Conservation (phyloP, 768 basidiomycete genomes). For the Pleurotus eryngii region DNA sequence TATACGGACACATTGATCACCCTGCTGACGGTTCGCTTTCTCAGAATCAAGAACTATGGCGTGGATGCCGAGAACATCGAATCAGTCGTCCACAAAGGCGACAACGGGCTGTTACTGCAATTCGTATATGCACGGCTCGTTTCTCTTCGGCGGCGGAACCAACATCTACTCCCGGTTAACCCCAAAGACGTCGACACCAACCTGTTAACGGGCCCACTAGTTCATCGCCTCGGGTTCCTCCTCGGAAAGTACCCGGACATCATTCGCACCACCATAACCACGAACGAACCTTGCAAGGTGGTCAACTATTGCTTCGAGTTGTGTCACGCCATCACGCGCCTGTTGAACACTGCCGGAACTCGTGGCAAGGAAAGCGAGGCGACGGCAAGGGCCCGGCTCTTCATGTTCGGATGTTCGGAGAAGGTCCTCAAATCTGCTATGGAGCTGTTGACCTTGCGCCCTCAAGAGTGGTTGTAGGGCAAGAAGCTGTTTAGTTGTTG, state of each 20-base stretch:
- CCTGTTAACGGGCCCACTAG: not conserved
- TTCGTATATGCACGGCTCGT: not conserved
- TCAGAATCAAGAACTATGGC: not conserved
- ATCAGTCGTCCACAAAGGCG: not conserved
- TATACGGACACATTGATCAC: not conserved
- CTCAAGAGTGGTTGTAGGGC: not conserved
- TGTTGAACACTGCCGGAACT: not conserved
- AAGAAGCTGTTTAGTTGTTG: too few relatives aligned
- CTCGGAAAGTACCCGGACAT: slow-evolving; percentile 4
- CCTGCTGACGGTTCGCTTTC: too few relatives aligned
- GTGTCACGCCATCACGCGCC: not conserved
- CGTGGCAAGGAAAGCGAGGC: not conserved
- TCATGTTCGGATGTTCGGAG: not conserved
- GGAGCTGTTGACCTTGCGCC: slow-evolving; percentile 4
- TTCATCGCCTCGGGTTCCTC: slow-evolving; percentile 2
- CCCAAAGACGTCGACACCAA: not conserved
- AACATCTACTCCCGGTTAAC: not conserved
- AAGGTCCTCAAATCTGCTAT: slow-evolving; percentile 4
- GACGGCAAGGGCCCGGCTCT: not conserved
- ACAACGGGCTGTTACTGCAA: not conserved
- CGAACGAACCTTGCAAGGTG: slow-evolving; percentile 4
- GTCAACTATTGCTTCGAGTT: not conserved
- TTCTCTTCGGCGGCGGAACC: not conserved
- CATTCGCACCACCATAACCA: not conserved
- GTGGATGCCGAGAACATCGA: not conserved